Conservation (phyloP, 345 rosid species). For the Rhodamnia argentea region DNA sequence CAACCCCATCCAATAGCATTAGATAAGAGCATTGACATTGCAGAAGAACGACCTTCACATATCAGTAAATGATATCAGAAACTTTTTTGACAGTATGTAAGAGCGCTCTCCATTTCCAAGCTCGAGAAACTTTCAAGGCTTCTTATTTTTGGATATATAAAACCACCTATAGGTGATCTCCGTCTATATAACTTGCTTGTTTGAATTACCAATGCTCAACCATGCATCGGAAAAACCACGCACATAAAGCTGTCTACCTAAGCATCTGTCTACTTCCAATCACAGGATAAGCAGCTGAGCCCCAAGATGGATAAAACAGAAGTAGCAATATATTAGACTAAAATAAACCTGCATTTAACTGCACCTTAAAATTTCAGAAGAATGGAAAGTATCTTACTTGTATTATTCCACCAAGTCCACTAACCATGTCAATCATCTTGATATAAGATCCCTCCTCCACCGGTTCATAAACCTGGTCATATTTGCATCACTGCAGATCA, state of each 20-base stretch:
- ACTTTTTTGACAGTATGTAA: neutral
- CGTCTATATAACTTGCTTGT: neutral
- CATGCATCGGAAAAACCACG: neutral
- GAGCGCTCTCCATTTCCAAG: neutral
- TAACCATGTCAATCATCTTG: slow-evolving; percentile 99
- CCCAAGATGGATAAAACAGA: neutral
- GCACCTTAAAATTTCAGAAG: neutral
- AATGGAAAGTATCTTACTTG: slow-evolving; percentile 37
- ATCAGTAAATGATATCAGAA: neutral
- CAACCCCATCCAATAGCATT: neutral
- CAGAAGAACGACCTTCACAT: neutral
- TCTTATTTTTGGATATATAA: neutral
- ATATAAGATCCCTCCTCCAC: slow-evolving; percentile 99
- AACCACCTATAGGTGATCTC: neutral
- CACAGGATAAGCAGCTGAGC: neutral
- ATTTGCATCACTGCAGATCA: neutral
- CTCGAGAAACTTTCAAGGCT: neutral
- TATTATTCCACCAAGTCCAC: slow-evolving; percentile 95
- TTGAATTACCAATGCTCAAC: neutral
- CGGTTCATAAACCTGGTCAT: slow-evolving; percentile 84
- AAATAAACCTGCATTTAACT: neutral
- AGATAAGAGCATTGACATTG: neutral
- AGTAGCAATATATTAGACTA: neutral
- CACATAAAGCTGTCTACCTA: neutral
- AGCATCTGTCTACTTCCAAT: neutral